A percentile compares a stretch with the other conserved stretches of the same genome.
These are phyloP conservation scores for Madurella mycetomatis DNA, from an alignment of 2,329 filamentous ascomycete genomes.

Conservation along the genomic window DNA sequence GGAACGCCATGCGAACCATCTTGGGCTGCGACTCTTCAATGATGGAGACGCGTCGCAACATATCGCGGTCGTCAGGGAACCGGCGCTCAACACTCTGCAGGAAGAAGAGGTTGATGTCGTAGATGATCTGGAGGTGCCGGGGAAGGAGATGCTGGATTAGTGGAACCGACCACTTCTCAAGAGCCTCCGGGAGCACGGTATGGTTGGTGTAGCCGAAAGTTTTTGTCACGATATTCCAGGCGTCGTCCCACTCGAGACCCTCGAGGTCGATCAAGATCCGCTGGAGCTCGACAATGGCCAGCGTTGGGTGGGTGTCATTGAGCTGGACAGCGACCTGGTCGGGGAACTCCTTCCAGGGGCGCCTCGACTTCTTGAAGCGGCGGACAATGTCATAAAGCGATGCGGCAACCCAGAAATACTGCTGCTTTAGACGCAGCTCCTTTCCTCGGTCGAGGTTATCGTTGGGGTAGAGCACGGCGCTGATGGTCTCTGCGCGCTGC, in stretches of 20 bases:
- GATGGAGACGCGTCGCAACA: conserved; percentile 85
- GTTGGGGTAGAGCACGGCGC: conserved; percentile 93
- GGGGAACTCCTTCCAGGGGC: conserved; percentile 85
- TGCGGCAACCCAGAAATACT: conserved; percentile 99
- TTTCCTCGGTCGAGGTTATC: conserved; percentile 96
- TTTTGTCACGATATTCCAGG: conserved; percentile 74
- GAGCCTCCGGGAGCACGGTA: conserved; percentile 90
- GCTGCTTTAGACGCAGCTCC: conserved; percentile 95
- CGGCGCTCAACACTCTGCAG: conserved; percentile 83
- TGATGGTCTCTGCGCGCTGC: conserved; percentile 98
- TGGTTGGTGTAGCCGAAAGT: conserved; percentile 98
- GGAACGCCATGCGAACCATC: conserved; percentile 95
- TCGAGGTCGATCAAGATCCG: conserved; percentile 87
- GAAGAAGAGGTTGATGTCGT: conserved; percentile 95
- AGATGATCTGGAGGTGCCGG: conserved; percentile 93
- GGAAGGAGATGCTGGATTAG: conserved; percentile 89
- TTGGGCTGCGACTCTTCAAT: conserved; percentile 96
- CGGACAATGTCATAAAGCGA: conserved; percentile 95
- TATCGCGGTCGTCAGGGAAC: conserved; percentile 84
- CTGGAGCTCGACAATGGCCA: conserved; percentile 93
- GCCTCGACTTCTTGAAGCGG: conserved; percentile 95
- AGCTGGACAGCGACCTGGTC: conserved; percentile 96
- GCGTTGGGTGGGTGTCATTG: conserved; percentile 94
- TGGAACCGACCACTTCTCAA: conserved; percentile 98
- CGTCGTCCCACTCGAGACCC: conserved; percentile 87